Evolutionary conservation across 192 early-diverging fungal genomes (phyloP).

Genomic region (Endogone sp.): DNA sequence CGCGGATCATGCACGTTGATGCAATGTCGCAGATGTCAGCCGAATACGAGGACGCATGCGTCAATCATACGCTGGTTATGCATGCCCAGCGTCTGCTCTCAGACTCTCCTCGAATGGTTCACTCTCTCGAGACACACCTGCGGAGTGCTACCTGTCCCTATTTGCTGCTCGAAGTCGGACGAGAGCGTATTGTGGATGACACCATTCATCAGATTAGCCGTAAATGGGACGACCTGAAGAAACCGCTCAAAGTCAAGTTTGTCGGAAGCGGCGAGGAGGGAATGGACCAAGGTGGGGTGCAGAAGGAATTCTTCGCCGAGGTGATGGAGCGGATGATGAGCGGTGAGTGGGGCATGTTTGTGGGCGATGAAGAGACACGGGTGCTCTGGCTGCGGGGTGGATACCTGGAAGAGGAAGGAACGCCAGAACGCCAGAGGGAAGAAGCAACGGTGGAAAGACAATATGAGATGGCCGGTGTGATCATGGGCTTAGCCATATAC

Average conservation of each 20-base stretch:
- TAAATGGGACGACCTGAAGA: conserved; percentile 76
- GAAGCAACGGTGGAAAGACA: conserved; percentile 57
- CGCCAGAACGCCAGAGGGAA: conserved; percentile 43
- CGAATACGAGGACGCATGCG: conserved; percentile 79
- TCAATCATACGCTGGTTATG: conserved; percentile 73
- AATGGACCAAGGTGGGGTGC: conserved; percentile 91
- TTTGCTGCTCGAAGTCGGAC: conserved; percentile 73
- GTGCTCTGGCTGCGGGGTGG: conserved; percentile 33
- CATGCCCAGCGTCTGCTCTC: conserved; percentile 69
- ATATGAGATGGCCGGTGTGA: conserved; percentile 81
- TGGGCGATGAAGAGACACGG: conserved; percentile 27
- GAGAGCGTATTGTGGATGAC: conserved; percentile 70
- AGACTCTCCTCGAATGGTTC: conserved; percentile 37
- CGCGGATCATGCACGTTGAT: conserved; percentile 69
- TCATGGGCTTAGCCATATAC: conserved; percentile 91
- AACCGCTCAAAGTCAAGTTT: conserved; percentile 88
- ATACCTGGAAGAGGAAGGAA: conserved; percentile 79
- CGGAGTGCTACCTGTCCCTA: conserved; percentile 67
- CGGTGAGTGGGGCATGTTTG: conserved; percentile 66
- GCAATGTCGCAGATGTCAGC: conserved; percentile 73
- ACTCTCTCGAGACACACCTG: conserved; percentile 53
- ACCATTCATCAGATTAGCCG: conserved; percentile 66
- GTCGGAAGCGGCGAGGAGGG: conserved; percentile 84
- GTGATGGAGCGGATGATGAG: conserved; percentile 87
- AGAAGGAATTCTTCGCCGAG: conserved; percentile 92